Percentiles rank a stretch among this genome's conserved stretches.
These are phyloP conservation scores for Selaginella tamariscina DNA, from an alignment of 75 land plant species.

Conservation along the genomic window DNA sequence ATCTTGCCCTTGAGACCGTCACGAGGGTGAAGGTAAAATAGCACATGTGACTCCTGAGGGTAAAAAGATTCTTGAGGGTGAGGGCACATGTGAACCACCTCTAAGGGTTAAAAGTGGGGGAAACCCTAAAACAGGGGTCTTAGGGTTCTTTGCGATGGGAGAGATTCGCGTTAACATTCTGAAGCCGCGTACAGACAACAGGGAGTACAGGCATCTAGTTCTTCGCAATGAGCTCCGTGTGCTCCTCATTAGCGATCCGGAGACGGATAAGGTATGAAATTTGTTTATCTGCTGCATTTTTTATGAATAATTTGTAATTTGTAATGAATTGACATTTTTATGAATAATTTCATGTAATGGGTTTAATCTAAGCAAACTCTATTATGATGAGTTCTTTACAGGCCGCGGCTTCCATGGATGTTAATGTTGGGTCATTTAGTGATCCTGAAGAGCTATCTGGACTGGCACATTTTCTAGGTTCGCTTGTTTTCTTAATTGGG, in stretches of 20 bases:
- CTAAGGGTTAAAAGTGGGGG: too few species aligned
- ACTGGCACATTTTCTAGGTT: constrained; percentile 91
- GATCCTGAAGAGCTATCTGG: constrained; percentile 88
- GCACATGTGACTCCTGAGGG: too few species aligned
- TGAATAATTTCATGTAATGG: neutral
- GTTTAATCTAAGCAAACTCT: neutral
- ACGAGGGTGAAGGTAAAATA: too few species aligned
- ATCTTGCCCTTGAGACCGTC: too few species aligned
- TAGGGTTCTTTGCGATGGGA: too few species aligned
- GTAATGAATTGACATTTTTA: neutral
- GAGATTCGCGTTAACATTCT: constrained; percentile 28
- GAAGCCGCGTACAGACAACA: constrained; percentile 70
- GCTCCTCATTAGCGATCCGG: constrained; percentile 86
- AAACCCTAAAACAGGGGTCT: too few species aligned
- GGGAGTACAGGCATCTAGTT: constrained; percentile 57
- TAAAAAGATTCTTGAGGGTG: too few species aligned
- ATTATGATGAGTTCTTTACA: constrained; percentile 15
- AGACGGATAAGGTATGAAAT: constrained; percentile 70
- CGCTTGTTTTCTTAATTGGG: too few species aligned
- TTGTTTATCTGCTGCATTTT: neutral
- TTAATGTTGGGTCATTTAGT: constrained; percentile 68
- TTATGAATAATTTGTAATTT: neutral
- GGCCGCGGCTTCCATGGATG: constrained; percentile 92
- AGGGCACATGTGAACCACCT: too few species aligned
- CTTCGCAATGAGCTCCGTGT: constrained; percentile 67